Evolutionary conservation across 768 basidiomycete species (phyloP).

Genomic region (Auriscalpium vulgare): DNA sequence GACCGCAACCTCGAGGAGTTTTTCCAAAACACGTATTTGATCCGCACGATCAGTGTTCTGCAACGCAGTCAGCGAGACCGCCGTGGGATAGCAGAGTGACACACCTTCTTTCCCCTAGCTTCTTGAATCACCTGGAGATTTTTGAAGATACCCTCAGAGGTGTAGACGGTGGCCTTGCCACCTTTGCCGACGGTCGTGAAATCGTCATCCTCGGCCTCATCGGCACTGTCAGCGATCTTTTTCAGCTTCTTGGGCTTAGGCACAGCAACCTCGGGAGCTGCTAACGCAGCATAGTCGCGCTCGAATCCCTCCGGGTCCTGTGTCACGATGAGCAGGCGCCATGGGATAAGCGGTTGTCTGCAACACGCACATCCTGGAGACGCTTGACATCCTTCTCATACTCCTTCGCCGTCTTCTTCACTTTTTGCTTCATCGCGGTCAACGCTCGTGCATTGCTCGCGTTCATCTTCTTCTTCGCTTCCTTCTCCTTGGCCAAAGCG

Average conservation of each 20-base stretch:
- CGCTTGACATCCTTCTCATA: constrained; percentile 73
- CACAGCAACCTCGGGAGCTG: constrained; percentile 37
- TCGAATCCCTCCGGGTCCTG: constrained; percentile 90
- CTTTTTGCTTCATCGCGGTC: constrained; percentile 96
- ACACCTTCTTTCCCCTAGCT: constrained; percentile 91
- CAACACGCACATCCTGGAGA: constrained; percentile 61
- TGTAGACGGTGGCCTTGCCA: constrained; percentile 75
- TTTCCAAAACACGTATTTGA: constrained; percentile 87
- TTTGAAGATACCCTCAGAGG: constrained; percentile 85
- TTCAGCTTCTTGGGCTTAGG: constrained; percentile 24
- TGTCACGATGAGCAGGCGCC: background rate
- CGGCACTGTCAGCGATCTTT: constrained; percentile 35
- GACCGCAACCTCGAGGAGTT: constrained; percentile 74
- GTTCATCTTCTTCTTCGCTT: constrained; percentile 94
- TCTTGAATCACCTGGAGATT: constrained; percentile 87
- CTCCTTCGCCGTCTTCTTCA: constrained; percentile 87
- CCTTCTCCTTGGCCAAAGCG: constrained; percentile 79
- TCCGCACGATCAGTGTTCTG: constrained; percentile 96
- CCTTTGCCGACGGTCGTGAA: constrained; percentile 92
- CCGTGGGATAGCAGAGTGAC: constrained; percentile 9
- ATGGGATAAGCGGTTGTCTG: background rate
- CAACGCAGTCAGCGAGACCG: background rate
- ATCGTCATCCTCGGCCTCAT: constrained; percentile 43
- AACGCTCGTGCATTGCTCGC: constrained; percentile 88
- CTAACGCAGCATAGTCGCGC: constrained; percentile 54